These are phyloP conservation scores for Juncus inflexus DNA, from an alignment of 176 grass and related monocot species.

Conservation along the genomic window DNA sequence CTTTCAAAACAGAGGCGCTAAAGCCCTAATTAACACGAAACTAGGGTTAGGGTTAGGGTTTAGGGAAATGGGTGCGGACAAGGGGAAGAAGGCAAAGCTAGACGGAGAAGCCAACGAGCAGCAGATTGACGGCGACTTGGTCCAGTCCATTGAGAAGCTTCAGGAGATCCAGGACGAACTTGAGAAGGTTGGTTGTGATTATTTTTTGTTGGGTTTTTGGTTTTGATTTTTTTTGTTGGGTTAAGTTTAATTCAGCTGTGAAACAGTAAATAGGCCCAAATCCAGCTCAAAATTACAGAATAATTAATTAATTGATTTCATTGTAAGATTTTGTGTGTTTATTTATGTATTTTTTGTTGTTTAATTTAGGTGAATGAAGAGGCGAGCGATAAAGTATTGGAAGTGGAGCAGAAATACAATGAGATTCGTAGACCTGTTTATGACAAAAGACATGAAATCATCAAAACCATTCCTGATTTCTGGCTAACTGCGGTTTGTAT, in stretches of 20 bases:
- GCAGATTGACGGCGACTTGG: conserved; percentile 39
- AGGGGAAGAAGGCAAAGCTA: conserved; percentile 50
- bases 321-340: conserved; percentile 1
- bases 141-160: conserved; percentile 49
- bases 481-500: conserved; percentile 77
- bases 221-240: background rate
- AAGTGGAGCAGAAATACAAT: conserved; percentile 97
- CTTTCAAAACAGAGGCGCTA: conserved; percentile 17
- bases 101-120: conserved; percentile 32
- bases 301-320: background rate
- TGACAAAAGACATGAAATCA: conserved; percentile 56
- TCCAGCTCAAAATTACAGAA: too few relatives aligned
- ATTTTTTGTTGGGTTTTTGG: too few relatives aligned
- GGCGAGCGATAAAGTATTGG: conserved; percentile 76
- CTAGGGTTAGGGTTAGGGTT: conserved; percentile 25
- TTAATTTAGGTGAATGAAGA: conserved; percentile 69
- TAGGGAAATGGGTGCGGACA: conserved; percentile 38
- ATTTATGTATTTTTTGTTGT: conserved; percentile 3
- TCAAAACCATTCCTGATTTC: conserved; percentile 75
- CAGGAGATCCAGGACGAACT: conserved; percentile 63
- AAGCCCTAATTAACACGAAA: conserved; percentile 33
- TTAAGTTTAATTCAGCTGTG: background rate
- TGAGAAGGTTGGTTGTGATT: conserved; percentile 38
- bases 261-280: background rate
- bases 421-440: conserved; percentile 67